Base-by-base conservation (phyloP, 2,329 filamentous ascomycete genomes). In the Venturia aucupariae region DNA sequence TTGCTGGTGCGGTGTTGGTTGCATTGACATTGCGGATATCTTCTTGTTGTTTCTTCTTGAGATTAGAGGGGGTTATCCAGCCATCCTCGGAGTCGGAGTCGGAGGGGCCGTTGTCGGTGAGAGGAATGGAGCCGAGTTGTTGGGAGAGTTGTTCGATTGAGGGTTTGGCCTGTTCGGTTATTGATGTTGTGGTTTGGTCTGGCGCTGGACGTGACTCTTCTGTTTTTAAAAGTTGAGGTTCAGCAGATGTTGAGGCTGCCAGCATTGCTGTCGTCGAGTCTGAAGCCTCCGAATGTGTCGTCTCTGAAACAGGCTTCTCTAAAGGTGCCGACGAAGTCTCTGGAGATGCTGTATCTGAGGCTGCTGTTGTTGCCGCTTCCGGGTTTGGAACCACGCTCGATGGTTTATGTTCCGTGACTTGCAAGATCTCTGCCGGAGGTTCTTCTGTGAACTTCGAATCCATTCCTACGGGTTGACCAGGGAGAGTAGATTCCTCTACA, bases 1-100 rank as follows among this genome's bases (percentile, higher is more conserved):
- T 38, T 24, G 66, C 51, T n/a, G 64, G 64, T 27, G 54, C 22
- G 13, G 59, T 8, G 17, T 27, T 35, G 13, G 61, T 27, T 1
- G 79, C 75, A 6, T 77, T 77, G 27, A 79, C 76, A 32, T 75
- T 74, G 60, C 71, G 70, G 24, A 80, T 77, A 69, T 93, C 87
- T 72, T 86, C 84, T 66, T 84, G 85, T 78, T 94, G 89, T 72
- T 90, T 88, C 73, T 90, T 89, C 73, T 91, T 90, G 68, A 99
- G 83, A 77, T 97, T 99, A 48, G 88, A 87, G 0, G 93, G 92
- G 0, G 94, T 97, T 74, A 97, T 97, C 93, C 93, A 97, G 70
- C 87, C 90, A 13, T 51, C 46, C 68, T 89, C 90, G 19, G 82
- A 83, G 65, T 86, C 85, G 10, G 74, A 75, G 61, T 77, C 78